Base-by-base conservation (phyloP, 2,329 filamentous ascomycete species). In the Penicillium sclerotigenum region DNA sequence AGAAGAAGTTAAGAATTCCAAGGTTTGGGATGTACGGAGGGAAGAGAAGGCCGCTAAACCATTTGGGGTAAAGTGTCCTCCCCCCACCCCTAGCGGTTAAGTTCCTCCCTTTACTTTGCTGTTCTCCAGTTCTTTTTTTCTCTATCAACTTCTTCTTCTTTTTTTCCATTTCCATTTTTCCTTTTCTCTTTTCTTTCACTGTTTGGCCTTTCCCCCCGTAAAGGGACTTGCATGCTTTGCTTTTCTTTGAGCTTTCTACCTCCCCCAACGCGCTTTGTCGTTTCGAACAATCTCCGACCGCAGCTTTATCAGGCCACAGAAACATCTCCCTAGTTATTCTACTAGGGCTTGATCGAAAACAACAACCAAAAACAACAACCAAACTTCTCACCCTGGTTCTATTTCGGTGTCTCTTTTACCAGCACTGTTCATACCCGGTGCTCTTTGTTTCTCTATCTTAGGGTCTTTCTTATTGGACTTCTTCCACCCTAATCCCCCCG, bases 91-190 rank as follows among this genome's bases (percentile, higher is more conserved):
- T 62, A 57, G 60, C 60, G 59, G 60, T 59, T 66, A 59, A 52
- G 28, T 50, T 45, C 48, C 47, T 65, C 66, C 68, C 67, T 66
- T 64, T 51, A 43, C 64, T 62, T 58, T 59, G 62, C 59, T 52
- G 22, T 48, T 49, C 42, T 52, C 49, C 38, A 54, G 36, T 54
- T 54, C 37, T 43, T 50, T 54, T 52, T 54, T 54, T 54, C 63
- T 59, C 60, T 61, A 48, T 54, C 52, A 24, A n/a, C n/a, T n/a
- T n/a, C 52, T 50, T 54, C 45, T 42, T 42, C 28, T 47, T 31
- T 41, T 53, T 47, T 47, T 62, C 58, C 53, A 48, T 60, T 61
- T 50, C 40, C 58, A 53, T 52, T 58, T 65, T 63, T 62, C 56
- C 59, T 54, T 54, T 58, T 64, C 59, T 59, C 59, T 65, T 58